Evolutionary conservation across 2,329 filamentous ascomycete genomes (phyloP).

Genomic region (Curvularia eragrostidis): DNA sequence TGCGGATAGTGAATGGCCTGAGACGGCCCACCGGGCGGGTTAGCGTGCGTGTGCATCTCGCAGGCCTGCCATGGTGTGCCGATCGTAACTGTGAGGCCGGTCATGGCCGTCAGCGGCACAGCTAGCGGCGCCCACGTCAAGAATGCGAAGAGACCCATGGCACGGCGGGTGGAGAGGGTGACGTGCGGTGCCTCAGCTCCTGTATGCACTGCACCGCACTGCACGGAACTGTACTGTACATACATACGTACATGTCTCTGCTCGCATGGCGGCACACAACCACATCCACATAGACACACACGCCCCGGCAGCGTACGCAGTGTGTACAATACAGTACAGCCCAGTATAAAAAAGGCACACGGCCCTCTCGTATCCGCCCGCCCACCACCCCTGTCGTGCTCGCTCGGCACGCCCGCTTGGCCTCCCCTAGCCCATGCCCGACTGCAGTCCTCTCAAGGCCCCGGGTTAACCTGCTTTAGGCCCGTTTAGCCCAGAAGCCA

Average conservation of each 20-base stretch:
- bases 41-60: slow-evolving; percentile 4
- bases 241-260: too few relatives aligned
- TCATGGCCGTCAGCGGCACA: slow-evolving; percentile 20
- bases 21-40: slow-evolving; percentile 4
- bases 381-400: slow-evolving; percentile 11
- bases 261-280: too few relatives aligned
- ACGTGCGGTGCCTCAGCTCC: too few relatives aligned
- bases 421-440: slow-evolving; percentile 21
- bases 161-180: neutral
- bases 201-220: too few relatives aligned
- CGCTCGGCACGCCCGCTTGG: slow-evolving; percentile 27
- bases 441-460: slow-evolving; percentile 34
- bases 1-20: slow-evolving; percentile 8
- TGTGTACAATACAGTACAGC: too few relatives aligned
- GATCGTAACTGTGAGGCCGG: slow-evolving; percentile 19
- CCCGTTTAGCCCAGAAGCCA: slow-evolving; percentile 35
- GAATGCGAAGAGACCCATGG: neutral
- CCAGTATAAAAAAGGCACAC: slow-evolving; percentile 5
- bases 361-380: slow-evolving; percentile 1
- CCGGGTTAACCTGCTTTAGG: slow-evolving; percentile 38
- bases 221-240: too few relatives aligned
- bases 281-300: too few relatives aligned
- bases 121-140: slow-evolving; percentile 6
- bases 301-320: too few relatives aligned
- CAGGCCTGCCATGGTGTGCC: slow-evolving; percentile 13